Evolutionary conservation across 331 rosid species (phyloP), one percentile per base, ranked within the genome.

Genomic region (Prunus yedoensis): DNA sequence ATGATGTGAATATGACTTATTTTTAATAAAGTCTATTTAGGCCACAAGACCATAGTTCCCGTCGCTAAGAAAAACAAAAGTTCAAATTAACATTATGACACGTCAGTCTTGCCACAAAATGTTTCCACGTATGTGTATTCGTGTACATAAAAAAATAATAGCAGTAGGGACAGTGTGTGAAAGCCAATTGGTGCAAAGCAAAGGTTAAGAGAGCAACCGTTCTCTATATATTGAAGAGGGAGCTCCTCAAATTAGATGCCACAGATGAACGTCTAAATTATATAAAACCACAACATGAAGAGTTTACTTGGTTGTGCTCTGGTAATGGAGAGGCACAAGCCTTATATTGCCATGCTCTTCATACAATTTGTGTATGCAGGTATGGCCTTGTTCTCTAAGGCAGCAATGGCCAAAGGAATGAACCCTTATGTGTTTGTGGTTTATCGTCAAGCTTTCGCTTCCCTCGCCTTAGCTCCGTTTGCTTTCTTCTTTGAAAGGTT

Each of bases 331-430:
- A 88, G 66, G 78, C 82, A 80, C 25, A 91, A 81, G 83, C 88
- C 96, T 38, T 90, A 94, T 78, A 4, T 90, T 80, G 91, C 96
- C 72, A 86, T 94, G 97, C 45, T 89, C 58, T 90, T 88, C 73
- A 70, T 82, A 74, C 99, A 94, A 68, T 84, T 80, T 68, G 80
- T 85, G 14, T 94, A 94, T 77, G 84, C 97, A 46, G 97, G 97
- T 69, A 89, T 94, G 99, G 97, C 97, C 76, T 82, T 94, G 85
- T 82, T 94, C 57, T 94, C 99, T 3, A 94, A 91, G 71, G 96
- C 86, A 45, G 97, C 99, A 76, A 86, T 94, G 57, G 75, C 97
- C 59, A 85, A 75, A 30, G 99, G 97, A 81, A 94, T 94, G 99
- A 91, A 83, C 83, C 91, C 97, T 41, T 85, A 74, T 76, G 92